A percentile compares a stretch with the other conserved stretches of the same genome.
Evolutionary conservation across 208 protist genomes (phyloP).

Genomic region (Crithidia sp.): DNA sequence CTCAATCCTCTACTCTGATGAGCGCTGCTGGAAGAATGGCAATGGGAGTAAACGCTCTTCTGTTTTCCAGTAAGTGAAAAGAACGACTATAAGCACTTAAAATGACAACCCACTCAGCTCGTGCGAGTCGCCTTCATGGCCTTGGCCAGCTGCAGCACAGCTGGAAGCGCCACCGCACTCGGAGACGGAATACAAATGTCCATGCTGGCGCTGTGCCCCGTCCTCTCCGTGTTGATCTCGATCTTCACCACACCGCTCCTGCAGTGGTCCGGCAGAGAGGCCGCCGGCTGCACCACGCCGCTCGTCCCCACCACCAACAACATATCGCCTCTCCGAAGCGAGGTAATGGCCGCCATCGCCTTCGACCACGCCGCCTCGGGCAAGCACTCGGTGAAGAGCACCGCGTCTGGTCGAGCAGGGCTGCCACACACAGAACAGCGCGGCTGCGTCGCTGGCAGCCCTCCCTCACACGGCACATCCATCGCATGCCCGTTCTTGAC

Average conservation of each 20-base stretch:
- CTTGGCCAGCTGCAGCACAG: slow-evolving; percentile 4
- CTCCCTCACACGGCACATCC: slow-evolving; percentile 10
- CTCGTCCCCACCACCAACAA: slow-evolving; percentile 36
- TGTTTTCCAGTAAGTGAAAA: no score
- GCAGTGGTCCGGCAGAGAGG: slow-evolving; percentile 19
- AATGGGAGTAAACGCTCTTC: no score
- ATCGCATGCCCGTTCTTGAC: slow-evolving; percentile 31
- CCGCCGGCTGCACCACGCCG: slow-evolving; percentile 34
- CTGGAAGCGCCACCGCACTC: slow-evolving; percentile 3
- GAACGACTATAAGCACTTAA: no score
- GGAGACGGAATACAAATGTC: slow-evolving; percentile 22
- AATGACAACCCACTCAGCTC: no score
- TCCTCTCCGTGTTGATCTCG: slow-evolving; percentile 28
- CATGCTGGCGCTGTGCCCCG: slow-evolving; percentile 24
- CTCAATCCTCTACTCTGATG: no score
- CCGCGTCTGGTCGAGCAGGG: slow-evolving; percentile 29
- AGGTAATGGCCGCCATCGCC: slow-evolving; percentile 7
- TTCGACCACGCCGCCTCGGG: slow-evolving; percentile 17
- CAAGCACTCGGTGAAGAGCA: slow-evolving; percentile 36
- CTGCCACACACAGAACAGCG: slow-evolving; percentile 28
- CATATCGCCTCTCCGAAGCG: slow-evolving; percentile 19
- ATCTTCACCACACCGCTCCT: slow-evolving; percentile 27
- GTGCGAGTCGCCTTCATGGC: not conserved
- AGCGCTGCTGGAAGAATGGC: no score
- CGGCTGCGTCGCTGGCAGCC: slow-evolving; percentile 29